These are phyloP conservation scores for Peziza echinospora DNA, from an alignment of 495 filamentous ascomycete genomes.

Conservation along the genomic window DNA sequence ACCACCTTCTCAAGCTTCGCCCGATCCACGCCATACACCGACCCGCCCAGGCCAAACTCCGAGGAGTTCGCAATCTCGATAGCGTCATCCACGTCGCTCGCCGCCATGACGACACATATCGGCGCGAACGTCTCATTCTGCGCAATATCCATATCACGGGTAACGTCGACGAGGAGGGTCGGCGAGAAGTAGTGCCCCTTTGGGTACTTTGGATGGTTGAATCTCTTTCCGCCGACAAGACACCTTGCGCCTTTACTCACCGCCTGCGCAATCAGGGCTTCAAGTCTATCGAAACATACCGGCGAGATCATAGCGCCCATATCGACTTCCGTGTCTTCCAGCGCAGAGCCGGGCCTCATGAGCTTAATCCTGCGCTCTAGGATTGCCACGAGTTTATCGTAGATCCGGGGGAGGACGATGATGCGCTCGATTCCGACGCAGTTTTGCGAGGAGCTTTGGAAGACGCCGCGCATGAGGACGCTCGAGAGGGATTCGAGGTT, in stretches of 20 bases:
- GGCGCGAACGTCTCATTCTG: slow-evolving; percentile 84
- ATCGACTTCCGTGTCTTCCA: slow-evolving; percentile 43
- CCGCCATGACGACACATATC: slow-evolving; percentile 62
- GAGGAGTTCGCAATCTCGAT: slow-evolving; percentile 57
- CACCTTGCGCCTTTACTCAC: slow-evolving; percentile 55
- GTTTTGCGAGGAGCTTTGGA: slow-evolving; percentile 95
- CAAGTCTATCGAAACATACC: slow-evolving; percentile 43
- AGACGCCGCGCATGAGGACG: slow-evolving; percentile 72
- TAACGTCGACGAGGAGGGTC: slow-evolving; percentile 74
- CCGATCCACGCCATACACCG: slow-evolving; percentile 48
- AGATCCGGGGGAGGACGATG: slow-evolving; percentile 52
- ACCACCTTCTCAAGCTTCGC: slow-evolving; percentile 38
- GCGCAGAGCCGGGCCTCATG: slow-evolving; percentile 46
- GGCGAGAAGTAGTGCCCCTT: slow-evolving; percentile 80
- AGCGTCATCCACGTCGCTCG: slow-evolving; percentile 35
- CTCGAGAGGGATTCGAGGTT: slow-evolving; percentile 45
- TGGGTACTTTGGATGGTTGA: slow-evolving; percentile 44
- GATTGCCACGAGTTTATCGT: slow-evolving; percentile 45
- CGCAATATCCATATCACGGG: slow-evolving; percentile 56
- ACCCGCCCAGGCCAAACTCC: slow-evolving; percentile 54
- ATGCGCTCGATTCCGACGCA: slow-evolving; percentile 93
- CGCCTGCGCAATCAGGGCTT: slow-evolving; percentile 52
- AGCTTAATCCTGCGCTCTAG: slow-evolving; percentile 48
- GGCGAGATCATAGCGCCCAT: slow-evolving; percentile 79
- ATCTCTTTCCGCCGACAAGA: slow-evolving; percentile 57